Evolutionary conservation across 257 asterid genomes (phyloP).

Genomic region (Datura wrightii): DNA sequence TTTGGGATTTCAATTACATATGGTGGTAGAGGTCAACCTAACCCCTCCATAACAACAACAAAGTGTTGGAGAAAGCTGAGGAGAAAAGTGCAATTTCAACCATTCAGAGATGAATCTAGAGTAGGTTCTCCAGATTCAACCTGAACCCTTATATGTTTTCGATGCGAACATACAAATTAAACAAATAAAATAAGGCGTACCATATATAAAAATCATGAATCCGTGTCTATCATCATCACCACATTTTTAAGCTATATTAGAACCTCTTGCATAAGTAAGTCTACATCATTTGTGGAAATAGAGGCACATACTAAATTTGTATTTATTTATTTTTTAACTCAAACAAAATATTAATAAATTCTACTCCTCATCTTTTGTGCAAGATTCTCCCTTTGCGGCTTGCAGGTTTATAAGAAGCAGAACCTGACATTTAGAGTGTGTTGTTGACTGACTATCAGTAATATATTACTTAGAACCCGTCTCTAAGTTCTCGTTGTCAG

Average conservation of each 20-base stretch:
- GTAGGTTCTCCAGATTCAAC: not conserved
- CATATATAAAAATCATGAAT: slow-evolving; percentile 3
- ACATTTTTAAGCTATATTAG: not conserved
- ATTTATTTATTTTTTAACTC: not conserved
- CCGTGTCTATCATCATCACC: not conserved
- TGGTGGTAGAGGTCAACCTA: not conserved
- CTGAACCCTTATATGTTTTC: not conserved
- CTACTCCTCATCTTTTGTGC: not conserved
- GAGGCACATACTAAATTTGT: not conserved
- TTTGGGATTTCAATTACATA: not conserved
- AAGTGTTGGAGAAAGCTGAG: not conserved
- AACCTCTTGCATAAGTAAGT: not conserved
- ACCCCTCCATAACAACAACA: not conserved
- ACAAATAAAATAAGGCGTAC: not conserved
- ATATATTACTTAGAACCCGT: slow-evolving; percentile 2
- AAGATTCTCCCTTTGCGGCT: slow-evolving; percentile 27
- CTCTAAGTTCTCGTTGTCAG: slow-evolving; percentile 26
- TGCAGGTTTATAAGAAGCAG: slow-evolving; percentile 11
- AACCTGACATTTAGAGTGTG: slow-evolving; percentile 30
- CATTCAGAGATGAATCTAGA: not conserved
- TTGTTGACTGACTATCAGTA: slow-evolving; percentile 24
- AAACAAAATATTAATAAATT: not conserved
- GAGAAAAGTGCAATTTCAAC: not conserved
- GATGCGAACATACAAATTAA: not conserved
- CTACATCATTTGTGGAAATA: not conserved